These are phyloP conservation scores for Emergomyces pasteurianus DNA, from an alignment of 2,329 filamentous ascomycete genomes.

Conservation along the genomic window DNA sequence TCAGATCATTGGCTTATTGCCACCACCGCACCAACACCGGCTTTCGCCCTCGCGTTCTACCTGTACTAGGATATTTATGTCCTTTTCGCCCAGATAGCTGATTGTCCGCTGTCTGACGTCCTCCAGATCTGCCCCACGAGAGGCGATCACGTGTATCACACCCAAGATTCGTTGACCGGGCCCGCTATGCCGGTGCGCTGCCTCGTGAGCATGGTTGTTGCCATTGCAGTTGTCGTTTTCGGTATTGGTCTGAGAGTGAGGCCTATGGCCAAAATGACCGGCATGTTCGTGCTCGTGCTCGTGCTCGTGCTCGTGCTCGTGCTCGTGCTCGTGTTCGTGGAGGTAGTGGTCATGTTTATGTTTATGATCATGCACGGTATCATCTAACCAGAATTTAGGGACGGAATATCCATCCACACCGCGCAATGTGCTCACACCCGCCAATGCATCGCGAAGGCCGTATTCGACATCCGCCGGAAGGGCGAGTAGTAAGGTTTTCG, in stretches of 20 bases:
- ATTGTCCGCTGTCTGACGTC: slow-evolving; percentile 71
- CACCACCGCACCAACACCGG: slow-evolving; percentile 50
- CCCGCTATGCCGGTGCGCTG: slow-evolving; percentile 12
- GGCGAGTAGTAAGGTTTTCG: slow-evolving; percentile 69
- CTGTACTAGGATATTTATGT: slow-evolving; percentile 75
- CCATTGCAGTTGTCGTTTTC: slow-evolving; percentile 11
- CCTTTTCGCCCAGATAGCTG: slow-evolving; percentile 56
- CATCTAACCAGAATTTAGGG: slow-evolving; percentile 87
- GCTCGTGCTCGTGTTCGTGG: slow-evolving; percentile 20
- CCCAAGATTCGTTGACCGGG: slow-evolving; percentile 50
- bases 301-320: slow-evolving; percentile 17
- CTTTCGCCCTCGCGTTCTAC: slow-evolving; percentile 73
- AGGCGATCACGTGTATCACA: slow-evolving; percentile 74
- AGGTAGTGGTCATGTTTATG: slow-evolving; percentile 21
- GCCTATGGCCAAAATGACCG: slow-evolving; percentile 15
- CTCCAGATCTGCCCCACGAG: slow-evolving; percentile 59
- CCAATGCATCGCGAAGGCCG: slow-evolving; percentile 70
- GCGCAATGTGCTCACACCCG: slow-evolving; percentile 67
- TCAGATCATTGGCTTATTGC: slow-evolving; percentile 18
- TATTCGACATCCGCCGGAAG: slow-evolving; percentile 81
- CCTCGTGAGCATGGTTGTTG: slow-evolving; percentile 18
- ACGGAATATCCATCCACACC: slow-evolving; percentile 79
- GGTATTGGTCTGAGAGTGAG: slow-evolving; percentile 17
- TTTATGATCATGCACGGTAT: slow-evolving; percentile 33
- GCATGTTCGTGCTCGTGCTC: slow-evolving; percentile 19